Base-by-base conservation (phyloP, 2,329 filamentous ascomycete species). In the Zopfia rhizophila region DNA sequence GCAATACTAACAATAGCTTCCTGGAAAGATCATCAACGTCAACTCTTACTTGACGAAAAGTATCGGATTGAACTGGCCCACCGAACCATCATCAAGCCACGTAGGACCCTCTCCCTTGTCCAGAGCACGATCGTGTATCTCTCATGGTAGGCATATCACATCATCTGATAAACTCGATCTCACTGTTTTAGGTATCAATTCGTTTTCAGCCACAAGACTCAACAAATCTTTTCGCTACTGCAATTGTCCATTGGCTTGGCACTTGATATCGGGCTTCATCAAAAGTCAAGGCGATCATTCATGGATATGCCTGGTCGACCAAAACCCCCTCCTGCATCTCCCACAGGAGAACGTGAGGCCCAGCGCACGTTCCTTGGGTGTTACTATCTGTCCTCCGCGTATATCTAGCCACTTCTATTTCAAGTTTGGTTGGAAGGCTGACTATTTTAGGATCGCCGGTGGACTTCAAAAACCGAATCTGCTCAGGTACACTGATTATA, bases 81-180 rank as follows among this genome's bases (percentile, higher is more conserved):
- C n/a, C 61, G 64, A 16, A 69, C 66, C 2, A 65, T 69, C 13
- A 53, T 70, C 13, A 44, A 42, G 4, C 68, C 66, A 12, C 54
- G 51, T 13, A 55, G 54, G 28, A 69, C 58, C 8, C 30, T 69
- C 5, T 60, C 62, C 7, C 43, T 70, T 4, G 49, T 70, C 0
- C 68, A 70, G 39, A 66, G 68, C 36, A 48, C 69, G 4, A 52
- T 69, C 5, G 61, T 70, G 1, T 70, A 70, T 37, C 43, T 69
- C 1, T 65, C 65, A 10, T 69, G 66, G 67, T 68, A 43, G 13
- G 37, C 31, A 16, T 31, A n/a, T 22, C 4, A 32, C 14, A 13
- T 3, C n/a, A 17, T 16, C 25, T 18, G n/a, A n/a, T 21, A 12
- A 17, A 4, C 12, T 8, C 10, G 29, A 11, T 38, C 55, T 57